phyloP scores from a whole-genome alignment of 225 moss, liverwort and hornwort species.

The Pseudisothecium myosuroides region DNA sequence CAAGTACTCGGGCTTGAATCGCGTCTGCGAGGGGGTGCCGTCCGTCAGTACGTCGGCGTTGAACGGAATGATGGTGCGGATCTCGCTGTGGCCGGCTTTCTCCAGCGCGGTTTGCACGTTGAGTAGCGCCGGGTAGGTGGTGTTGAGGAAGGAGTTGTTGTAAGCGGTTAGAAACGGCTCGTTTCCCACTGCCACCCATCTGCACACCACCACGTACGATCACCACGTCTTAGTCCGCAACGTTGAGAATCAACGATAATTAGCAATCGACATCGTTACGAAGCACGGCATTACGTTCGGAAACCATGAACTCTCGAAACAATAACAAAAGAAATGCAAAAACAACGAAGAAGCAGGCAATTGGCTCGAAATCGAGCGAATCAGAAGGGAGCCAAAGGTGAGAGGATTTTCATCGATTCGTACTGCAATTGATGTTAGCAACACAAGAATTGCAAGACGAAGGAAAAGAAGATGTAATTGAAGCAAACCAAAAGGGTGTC shows the following conservation, averaged over 20 bases:
- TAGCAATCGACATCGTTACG: no score
- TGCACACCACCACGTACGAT: not conserved
- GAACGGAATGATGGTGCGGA: conserved; percentile 72
- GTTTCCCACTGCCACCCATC: conserved; percentile 88
- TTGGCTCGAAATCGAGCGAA: not conserved
- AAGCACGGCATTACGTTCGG: not conserved
- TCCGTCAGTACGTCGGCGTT: conserved; percentile 72
- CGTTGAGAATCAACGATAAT: not conserved
- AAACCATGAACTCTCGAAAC: not conserved
- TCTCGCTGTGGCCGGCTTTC: conserved; percentile 29
- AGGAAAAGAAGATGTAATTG: not conserved
- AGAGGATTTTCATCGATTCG: not conserved
- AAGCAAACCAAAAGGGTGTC: not conserved
- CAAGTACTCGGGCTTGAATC: conserved; percentile 53
- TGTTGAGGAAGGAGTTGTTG: conserved; percentile 60
- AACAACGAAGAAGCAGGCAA: not conserved
- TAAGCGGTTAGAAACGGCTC: conserved; percentile 77
- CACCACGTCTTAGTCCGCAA: not conserved
- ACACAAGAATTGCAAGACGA: not conserved
- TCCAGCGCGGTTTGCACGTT: conserved; percentile 55
- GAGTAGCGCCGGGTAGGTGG: conserved; percentile 57
- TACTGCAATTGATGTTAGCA: not conserved
- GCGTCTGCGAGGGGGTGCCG: conserved; percentile 27
- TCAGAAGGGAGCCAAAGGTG: not conserved
- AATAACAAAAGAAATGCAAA: not conserved